phyloP scores from a whole-genome alignment of 352 stramenopile species.

The Phytophthora fragariae region DNA sequence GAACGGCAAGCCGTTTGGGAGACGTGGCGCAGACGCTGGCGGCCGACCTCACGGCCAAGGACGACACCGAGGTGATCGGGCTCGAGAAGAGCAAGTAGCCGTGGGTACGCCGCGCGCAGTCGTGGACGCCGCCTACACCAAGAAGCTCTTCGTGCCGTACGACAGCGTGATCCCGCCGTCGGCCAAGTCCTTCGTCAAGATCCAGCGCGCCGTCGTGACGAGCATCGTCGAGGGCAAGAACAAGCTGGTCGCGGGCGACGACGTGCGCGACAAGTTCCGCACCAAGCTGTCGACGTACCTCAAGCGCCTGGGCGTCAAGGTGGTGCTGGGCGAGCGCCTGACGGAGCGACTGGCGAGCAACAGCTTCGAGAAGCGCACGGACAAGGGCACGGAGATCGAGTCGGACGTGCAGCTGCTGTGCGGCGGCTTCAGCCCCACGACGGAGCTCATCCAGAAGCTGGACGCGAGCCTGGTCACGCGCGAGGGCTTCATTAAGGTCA shows the following conservation, averaged over 20 bases:
- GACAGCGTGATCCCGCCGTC: conserved; percentile 52
- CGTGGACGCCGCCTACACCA: conserved; percentile 51
- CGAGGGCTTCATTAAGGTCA: conserved; percentile 55
- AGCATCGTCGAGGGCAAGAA: conserved; percentile 37
- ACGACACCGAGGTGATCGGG: conserved; percentile 53
- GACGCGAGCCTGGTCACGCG: conserved; percentile 45
- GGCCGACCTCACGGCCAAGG: conserved; percentile 12
- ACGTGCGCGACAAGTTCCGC: conserved; percentile 60
- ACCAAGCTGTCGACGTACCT: conserved; percentile 45
- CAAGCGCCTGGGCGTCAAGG: conserved; percentile 50
- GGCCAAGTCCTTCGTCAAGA: conserved; percentile 43
- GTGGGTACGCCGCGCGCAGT: conserved; percentile 53
- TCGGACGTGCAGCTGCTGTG: conserved; percentile 60
- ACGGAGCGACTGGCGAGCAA: conserved; percentile 44
- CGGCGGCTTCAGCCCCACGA: conserved; percentile 48
- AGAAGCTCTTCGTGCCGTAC: conserved; percentile 68
- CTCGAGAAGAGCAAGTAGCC: conserved; percentile 64
- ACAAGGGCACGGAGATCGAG: conserved; percentile 58
- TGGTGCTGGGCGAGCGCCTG: conserved; percentile 57
- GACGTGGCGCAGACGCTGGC: no score
- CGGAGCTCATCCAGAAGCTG: conserved; percentile 46
- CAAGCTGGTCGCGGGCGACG: conserved; percentile 42
- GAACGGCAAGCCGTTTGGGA: no score
- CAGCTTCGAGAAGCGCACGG: conserved; percentile 51
- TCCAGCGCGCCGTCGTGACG: conserved; percentile 54